phyloP scores from a whole-genome alignment of 768 basidiomycete genomes.

The Mycena kentingensis region DNA sequence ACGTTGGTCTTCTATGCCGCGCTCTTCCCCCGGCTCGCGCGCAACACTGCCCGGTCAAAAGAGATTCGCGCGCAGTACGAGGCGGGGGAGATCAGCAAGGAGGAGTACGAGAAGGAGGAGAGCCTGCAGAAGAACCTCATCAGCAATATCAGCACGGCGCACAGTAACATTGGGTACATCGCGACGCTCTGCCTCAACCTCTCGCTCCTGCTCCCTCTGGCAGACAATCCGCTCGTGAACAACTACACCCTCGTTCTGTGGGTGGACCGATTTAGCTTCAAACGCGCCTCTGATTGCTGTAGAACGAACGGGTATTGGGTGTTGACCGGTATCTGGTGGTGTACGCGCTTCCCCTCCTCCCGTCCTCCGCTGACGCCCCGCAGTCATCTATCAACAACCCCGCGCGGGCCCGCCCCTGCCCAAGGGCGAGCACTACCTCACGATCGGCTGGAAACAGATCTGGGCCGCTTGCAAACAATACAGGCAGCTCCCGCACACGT shows the following conservation, averaged over 20 bases:
- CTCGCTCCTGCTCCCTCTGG: slow-evolving; percentile 66
- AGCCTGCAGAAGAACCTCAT: slow-evolving; percentile 83
- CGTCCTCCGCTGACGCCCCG: background rate
- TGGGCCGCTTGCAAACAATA: slow-evolving; percentile 77
- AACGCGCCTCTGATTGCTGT: background rate
- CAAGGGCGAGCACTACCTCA: slow-evolving; percentile 73
- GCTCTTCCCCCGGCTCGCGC: slow-evolving; percentile 76
- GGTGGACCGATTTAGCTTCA: slow-evolving; percentile 26
- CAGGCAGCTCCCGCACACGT: slow-evolving; percentile 78
- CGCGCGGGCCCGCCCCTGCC: slow-evolving; percentile 80
- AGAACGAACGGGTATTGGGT: slow-evolving; percentile 81
- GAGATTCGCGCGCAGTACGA: slow-evolving; percentile 57
- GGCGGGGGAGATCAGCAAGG: slow-evolving; percentile 55
- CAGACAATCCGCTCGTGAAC: slow-evolving; percentile 60
- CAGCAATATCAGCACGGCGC: slow-evolving; percentile 83
- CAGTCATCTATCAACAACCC: slow-evolving; percentile 84
- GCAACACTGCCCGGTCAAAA: slow-evolving; percentile 70
- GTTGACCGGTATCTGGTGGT: slow-evolving; percentile 84
- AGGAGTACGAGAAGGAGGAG: slow-evolving; percentile 73
- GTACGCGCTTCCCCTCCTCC: slow-evolving; percentile 41
- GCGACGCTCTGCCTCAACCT: slow-evolving; percentile 66
- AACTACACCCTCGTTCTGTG: slow-evolving; percentile 76
- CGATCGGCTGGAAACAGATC: slow-evolving; percentile 89
- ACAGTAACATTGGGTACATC: slow-evolving; percentile 78
- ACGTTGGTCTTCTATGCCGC: slow-evolving; percentile 83